These are phyloP conservation scores for Colletotrichum abscissum DNA, from an alignment of 2,329 filamentous ascomycete species.

Conservation along the genomic window DNA sequence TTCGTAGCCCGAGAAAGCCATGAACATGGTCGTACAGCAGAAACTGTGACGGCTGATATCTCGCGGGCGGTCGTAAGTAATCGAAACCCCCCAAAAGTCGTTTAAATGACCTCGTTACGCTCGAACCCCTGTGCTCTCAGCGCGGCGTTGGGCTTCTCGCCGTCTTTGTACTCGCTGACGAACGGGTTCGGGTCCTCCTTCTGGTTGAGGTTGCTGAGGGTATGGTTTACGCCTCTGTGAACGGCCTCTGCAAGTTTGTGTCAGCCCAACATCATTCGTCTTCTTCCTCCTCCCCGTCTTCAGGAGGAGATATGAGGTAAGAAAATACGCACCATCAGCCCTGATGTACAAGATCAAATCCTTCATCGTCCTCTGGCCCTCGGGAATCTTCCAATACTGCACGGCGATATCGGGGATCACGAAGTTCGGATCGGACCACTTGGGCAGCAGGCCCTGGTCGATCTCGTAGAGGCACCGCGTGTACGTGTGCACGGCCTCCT, in stretches of 20 bases:
- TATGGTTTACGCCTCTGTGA: constrained; percentile 96
- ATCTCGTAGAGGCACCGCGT: constrained; percentile 89
- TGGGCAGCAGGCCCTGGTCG: constrained; percentile 83
- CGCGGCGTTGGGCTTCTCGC: constrained; percentile 74
- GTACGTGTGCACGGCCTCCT: constrained; percentile 97
- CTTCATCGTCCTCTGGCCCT: constrained; percentile 83
- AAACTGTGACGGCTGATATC: neutral
- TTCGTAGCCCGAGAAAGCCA: neutral
- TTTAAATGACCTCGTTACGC: constrained; percentile 79
- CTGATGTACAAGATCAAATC: constrained; percentile 90
- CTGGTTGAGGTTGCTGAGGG: constrained; percentile 87
- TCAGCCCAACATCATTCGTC: neutral
- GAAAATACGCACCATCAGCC: constrained; percentile 63
- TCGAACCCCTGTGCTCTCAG: constrained; percentile 82
- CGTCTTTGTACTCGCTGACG: constrained; percentile 82
- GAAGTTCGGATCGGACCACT: constrained; percentile 79
- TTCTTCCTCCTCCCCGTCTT: neutral
- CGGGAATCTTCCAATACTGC: constrained; percentile 94
- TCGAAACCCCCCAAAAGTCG: neutral
- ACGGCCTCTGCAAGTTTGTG: constrained; percentile 72
- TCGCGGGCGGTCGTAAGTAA: neutral
- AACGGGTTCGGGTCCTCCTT: constrained; percentile 93
- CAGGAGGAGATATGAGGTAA: neutral
- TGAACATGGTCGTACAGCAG: neutral
- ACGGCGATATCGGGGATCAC: constrained; percentile 88